phyloP scores from a whole-genome alignment of 2,329 filamentous ascomycete species.

The Aspergillus candidus region DNA sequence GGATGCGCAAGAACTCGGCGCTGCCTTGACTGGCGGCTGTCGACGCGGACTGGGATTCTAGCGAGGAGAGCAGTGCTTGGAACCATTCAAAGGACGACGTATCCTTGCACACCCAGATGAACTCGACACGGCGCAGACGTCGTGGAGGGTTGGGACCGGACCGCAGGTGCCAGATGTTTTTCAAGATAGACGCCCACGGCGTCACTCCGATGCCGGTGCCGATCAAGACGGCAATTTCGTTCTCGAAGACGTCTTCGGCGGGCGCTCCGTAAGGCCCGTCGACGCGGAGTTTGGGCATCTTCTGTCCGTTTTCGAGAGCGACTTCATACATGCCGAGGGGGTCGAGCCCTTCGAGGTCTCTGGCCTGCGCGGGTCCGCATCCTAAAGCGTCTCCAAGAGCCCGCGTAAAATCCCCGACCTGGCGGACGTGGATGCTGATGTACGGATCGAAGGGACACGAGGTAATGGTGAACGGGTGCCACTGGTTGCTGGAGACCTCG shows the following conservation, averaged over 20 bases:
- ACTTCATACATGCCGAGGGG: constrained; percentile 98
- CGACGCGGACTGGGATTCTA: constrained; percentile 77
- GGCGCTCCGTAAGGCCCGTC: constrained; percentile 96
- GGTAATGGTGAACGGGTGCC: constrained; percentile 99
- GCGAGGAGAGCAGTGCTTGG: constrained; percentile 82
- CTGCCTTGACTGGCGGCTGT: constrained; percentile 52
- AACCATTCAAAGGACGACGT: constrained; percentile 98
- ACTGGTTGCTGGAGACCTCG: constrained; percentile 80
- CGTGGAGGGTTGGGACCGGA: constrained; percentile 82
- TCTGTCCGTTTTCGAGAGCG: constrained; percentile 83
- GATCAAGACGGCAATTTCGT: constrained; percentile 71
- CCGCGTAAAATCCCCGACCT: constrained; percentile 93
- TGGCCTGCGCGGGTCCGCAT: constrained; percentile 77
- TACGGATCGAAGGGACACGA: constrained; percentile 96
- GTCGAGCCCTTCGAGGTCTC: constrained; percentile 85
- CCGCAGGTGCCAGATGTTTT: constrained; percentile 97
- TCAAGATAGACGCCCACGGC: constrained; percentile 81
- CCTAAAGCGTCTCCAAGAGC: constrained; percentile 94
- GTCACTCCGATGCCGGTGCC: constrained; percentile 80
- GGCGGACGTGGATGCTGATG: constrained; percentile 87
- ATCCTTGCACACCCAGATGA: constrained; percentile 98
- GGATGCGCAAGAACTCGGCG: constrained; percentile 86
- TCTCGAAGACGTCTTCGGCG: constrained; percentile 96
- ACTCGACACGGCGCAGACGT: constrained; percentile 89
- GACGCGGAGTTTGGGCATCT: constrained; percentile 83